A percentile compares a stretch with the other conserved stretches of the same genome.
phyloP scores from a whole-genome alignment of 139 green algal genomes.

The Closterium sp. region DNA sequence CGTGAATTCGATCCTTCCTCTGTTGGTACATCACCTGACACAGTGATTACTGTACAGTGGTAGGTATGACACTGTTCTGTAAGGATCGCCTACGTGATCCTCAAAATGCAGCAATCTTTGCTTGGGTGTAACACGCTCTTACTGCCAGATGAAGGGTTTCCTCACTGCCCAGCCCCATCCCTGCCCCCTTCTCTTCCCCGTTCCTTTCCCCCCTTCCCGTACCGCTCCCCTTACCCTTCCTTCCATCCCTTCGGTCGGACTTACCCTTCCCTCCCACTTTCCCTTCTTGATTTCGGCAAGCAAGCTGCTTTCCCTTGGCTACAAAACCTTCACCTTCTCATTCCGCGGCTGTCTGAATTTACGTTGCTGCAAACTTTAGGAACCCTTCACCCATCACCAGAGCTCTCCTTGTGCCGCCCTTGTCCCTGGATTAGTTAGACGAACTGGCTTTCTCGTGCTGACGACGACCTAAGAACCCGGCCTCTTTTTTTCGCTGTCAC shows the following conservation, averaged over 20 bases:
- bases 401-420: neutral
- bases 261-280: neutral
- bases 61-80: too few relatives aligned
- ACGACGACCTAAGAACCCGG: neutral
- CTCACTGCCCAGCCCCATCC: too few relatives aligned
- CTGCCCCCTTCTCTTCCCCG: too few relatives aligned
- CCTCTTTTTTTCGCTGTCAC: slow-evolving; percentile 6
- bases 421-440: neutral
- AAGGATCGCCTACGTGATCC: too few relatives aligned
- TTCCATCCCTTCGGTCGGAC: too few relatives aligned
- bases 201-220: neutral
- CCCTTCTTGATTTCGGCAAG: neutral
- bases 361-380: neutral
- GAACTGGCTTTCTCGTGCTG: slow-evolving; percentile 2
- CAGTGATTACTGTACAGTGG: too few relatives aligned
- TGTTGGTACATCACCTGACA: too few relatives aligned
- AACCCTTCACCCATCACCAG: neutral
- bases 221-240: neutral
- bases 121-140: too few relatives aligned
- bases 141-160: too few relatives aligned
- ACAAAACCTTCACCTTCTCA: neutral
- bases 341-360: neutral
- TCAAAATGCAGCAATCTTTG: too few relatives aligned
- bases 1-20: too few relatives aligned
- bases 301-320: neutral